phyloP scores from a whole-genome alignment of 495 filamentous ascomycete genomes.

The Pyrenula massariospora region DNA sequence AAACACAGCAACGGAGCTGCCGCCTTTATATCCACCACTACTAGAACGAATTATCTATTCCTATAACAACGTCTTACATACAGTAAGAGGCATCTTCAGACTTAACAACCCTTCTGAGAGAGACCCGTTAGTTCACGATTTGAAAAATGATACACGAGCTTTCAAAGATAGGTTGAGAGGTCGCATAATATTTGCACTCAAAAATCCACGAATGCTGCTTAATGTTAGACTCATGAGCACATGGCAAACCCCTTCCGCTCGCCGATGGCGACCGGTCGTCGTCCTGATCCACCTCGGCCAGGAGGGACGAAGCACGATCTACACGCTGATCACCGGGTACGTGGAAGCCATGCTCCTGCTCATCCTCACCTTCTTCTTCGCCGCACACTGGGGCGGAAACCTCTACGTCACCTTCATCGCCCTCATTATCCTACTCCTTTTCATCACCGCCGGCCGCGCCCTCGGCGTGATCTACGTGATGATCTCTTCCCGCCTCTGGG shows the following conservation, averaged over 20 bases:
- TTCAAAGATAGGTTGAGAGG: neutral
- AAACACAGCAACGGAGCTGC: neutral
- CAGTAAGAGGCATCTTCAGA: neutral
- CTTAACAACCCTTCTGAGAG: neutral
- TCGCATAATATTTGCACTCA: neutral
- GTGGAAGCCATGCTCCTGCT: constrained; percentile 8
- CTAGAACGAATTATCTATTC: neutral
- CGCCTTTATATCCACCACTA: neutral
- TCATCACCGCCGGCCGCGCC: constrained; percentile 9
- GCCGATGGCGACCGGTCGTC: constrained; percentile 7
- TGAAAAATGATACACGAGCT: neutral
- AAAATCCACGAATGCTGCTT: neutral
- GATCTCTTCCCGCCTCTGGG: constrained; percentile 4
- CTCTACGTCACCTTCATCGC: constrained; percentile 6
- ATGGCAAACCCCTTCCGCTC: constrained; percentile 4
- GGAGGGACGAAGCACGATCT: constrained; percentile 3
- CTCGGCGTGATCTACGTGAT: constrained; percentile 8
- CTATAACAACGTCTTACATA: neutral
- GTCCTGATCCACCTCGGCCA: constrained; percentile 11
- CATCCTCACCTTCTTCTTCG: constrained; percentile 13
- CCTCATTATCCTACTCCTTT: constrained; percentile 7
- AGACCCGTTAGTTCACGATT: neutral
- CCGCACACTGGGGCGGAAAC: constrained; percentile 13
- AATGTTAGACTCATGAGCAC: neutral
- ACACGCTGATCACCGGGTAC: constrained; percentile 10